A percentile compares a stretch with the other conserved stretches of the same genome.
Conservation (phyloP, 495 filamentous ascomycete genomes). For the Hypoxylon lienhwacheense region DNA sequence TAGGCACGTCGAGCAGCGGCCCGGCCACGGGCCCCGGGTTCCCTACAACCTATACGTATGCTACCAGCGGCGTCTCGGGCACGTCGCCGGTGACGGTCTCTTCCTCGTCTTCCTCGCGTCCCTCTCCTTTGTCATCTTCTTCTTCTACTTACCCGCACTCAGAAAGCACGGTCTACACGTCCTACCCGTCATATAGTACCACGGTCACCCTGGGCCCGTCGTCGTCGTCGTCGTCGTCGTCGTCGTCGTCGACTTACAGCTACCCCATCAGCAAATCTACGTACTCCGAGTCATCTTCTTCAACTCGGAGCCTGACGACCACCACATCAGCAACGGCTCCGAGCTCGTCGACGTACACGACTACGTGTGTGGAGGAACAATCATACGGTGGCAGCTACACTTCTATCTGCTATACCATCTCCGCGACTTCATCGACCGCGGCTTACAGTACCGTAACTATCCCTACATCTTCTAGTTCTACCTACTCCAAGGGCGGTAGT, state of each 20-base stretch:
- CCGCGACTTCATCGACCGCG: constrained; percentile 9
- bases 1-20: constrained; percentile 6
- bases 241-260: not conserved
- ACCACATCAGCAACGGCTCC: constrained; percentile 1
- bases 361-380: constrained; percentile 22
- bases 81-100: constrained; percentile 28
- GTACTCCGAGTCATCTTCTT: not conserved
- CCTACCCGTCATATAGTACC: constrained; percentile 5
- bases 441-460: no score
- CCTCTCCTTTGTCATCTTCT: constrained; percentile 26
- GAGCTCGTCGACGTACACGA: no score
- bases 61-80: constrained; percentile 16
- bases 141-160: constrained; percentile 6
- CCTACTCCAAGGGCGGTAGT: no score
- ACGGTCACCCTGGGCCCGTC: no score
- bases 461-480: no score
- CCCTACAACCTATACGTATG: not conserved
- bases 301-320: not conserved
- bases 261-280: constrained; percentile 1
- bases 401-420: constrained; percentile 24
- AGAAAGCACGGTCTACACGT: constrained; percentile 3
- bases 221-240: no score
- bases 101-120: constrained; percentile 12
- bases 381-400: constrained; percentile 27
- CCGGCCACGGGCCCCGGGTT: not conserved